Percentiles rank a stretch among this genome's conserved stretches.
phyloP scores from a whole-genome alignment of 805 yeast species.

The Torulaspora quercuum region DNA sequence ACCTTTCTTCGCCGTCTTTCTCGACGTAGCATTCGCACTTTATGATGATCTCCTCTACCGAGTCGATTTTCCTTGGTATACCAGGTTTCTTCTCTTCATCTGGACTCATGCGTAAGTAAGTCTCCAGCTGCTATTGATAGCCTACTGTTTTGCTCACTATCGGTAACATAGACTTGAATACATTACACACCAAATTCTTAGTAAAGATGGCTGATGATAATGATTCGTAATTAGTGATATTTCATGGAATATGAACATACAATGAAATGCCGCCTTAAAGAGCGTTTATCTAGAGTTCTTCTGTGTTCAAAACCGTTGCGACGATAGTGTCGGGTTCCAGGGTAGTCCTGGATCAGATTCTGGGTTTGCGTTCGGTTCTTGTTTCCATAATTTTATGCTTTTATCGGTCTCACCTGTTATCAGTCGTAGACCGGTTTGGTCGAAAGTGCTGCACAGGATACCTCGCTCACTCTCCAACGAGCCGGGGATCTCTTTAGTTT shows the following conservation, averaged over 20 bases:
- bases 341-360: constrained; percentile 31
- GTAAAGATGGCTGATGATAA: too few relatives aligned
- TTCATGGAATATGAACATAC: neutral
- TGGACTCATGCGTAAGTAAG: constrained; percentile 16
- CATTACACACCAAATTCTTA: too few relatives aligned
- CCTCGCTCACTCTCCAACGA: constrained; percentile 64
- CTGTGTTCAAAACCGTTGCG: constrained; percentile 31
- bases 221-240: constrained; percentile 1
- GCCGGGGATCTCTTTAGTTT: constrained; percentile 63
- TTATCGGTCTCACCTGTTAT: constrained; percentile 92
- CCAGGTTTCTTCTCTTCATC: constrained; percentile 29
- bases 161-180: too few relatives aligned
- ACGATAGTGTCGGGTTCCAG: constrained; percentile 32
- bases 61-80: constrained; percentile 29
- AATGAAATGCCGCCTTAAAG: too few relatives aligned
- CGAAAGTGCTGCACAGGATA: constrained; percentile 68
- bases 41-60: constrained; percentile 51
- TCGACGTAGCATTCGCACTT: constrained; percentile 82
- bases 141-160: too few relatives aligned
- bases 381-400: constrained; percentile 71
- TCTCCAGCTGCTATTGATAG: too few relatives aligned
- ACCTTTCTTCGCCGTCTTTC: constrained; percentile 74
- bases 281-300: too few relatives aligned
- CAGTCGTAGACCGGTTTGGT: constrained; percentile 72
- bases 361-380: constrained; percentile 37